These are phyloP conservation scores for Forsythia suspensa DNA, from an alignment of 257 asterid species.

Conservation along the genomic window DNA sequence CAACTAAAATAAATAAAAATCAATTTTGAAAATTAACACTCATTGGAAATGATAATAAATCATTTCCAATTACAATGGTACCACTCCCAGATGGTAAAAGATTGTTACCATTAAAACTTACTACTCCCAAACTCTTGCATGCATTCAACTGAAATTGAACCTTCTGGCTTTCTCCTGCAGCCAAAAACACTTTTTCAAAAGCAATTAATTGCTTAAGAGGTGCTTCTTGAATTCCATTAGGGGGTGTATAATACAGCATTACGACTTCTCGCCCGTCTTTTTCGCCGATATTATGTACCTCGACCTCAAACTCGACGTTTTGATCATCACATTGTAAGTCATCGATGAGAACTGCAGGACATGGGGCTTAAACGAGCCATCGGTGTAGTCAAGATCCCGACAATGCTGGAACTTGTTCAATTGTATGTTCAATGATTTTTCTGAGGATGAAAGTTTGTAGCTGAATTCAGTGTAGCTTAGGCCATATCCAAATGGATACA, in stretches of 20 bases:
- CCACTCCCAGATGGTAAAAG: slow-evolving; percentile 39
- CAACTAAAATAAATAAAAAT: not conserved
- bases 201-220: slow-evolving; percentile 35
- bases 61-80: slow-evolving; percentile 33
- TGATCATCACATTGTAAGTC: slow-evolving; percentile 11
- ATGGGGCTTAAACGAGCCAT: slow-evolving; percentile 2
- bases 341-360: slow-evolving; percentile 29
- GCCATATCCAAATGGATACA: slow-evolving; percentile 49
- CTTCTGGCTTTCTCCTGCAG: slow-evolving; percentile 15
- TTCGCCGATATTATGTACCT: slow-evolving; percentile 32
- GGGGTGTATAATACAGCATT: slow-evolving; percentile 34
- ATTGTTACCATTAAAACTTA: slow-evolving; percentile 26
- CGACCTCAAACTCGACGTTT: slow-evolving; percentile 16
- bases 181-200: slow-evolving; percentile 37
- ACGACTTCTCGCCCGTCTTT: slow-evolving; percentile 33
- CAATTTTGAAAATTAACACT: slow-evolving; percentile 17
- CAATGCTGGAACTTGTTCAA: slow-evolving; percentile 35
- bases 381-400: slow-evolving; percentile 28
- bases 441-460: slow-evolving; percentile 4
- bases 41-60: slow-evolving; percentile 14
- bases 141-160: slow-evolving; percentile 31
- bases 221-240: slow-evolving; percentile 24
- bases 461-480: slow-evolving; percentile 45
- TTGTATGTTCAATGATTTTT: not conserved
- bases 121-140: slow-evolving; percentile 36